Evolutionary conservation across 768 basidiomycete species (phyloP), one percentile per base, ranked within the genome.

Genomic region (Phaeotremella fagi): DNA sequence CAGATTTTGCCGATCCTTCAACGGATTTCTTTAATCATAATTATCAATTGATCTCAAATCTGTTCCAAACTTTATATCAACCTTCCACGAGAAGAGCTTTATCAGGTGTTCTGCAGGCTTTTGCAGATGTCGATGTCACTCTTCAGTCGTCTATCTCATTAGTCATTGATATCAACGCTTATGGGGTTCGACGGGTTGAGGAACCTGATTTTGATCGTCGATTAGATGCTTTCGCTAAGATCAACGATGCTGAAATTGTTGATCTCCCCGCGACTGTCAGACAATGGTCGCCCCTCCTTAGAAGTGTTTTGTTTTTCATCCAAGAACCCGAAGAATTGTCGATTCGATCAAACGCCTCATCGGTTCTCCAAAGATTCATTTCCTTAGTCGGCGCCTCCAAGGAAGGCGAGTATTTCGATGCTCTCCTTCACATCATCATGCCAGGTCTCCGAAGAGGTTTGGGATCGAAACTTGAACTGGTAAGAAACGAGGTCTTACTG

Each of bases 131-230:
- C 9, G 79, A 85, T 53, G 53, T 72, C 0, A 73, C 78, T 2
- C 75, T 89, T 25, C 26, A 37, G 52, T 63, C 27, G 54, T 57
- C 88, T 0, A 80, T 84, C 1, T 71, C 77, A 5, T 73, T 91
- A 3, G 63, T 90, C 49, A 80, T 80, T 6, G 70, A 76, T 2
- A 78, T 98, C 58, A 98, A 98, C 64, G 84, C 94, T 0, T 99
- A 85, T 68, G 94, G 91, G 0, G 72, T 73, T 0, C 86, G 83
- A 63, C 81, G 90, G 5, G 73, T 90, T 28, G 90, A 94, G 52
- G 91, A 98, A 67, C 88, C 91, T 2, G 90, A 98, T 72, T 97
- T 95, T 60, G 88, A 92, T 52, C 80, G 82, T 25, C 85, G 95
- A 1, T 77, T 98, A 2, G 71, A 75, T 1, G 90, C 88, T 0